These are phyloP conservation scores for Leccinum variabile DNA, from an alignment of 1,284 basidiomycete genomes.

Conservation along the genomic window DNA sequence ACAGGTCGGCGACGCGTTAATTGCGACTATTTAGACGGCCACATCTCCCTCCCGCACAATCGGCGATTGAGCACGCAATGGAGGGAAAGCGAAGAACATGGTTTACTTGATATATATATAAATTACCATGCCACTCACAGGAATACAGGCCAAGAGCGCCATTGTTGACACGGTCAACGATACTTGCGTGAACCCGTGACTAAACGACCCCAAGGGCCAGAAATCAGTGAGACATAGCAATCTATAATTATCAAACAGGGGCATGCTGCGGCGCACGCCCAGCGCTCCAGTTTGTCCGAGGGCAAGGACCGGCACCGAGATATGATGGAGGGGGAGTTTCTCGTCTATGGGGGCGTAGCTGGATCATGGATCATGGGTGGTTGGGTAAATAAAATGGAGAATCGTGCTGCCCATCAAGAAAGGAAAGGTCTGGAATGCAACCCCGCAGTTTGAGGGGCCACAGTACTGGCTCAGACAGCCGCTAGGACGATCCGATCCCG, in stretches of 20 bases:
- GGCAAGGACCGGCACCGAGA: constrained; percentile 30
- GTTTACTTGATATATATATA: constrained; percentile 21
- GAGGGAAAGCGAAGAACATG: constrained; percentile 6
- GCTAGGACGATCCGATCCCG: constrained; percentile 30
- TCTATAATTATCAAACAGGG: constrained; percentile 7
- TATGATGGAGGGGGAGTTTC: constrained; percentile 6
- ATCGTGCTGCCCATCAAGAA: constrained; percentile 12
- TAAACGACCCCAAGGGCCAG: constrained; percentile 9
- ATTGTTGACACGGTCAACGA: constrained; percentile 14
- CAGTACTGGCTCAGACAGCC: neutral
- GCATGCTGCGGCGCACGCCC: constrained; percentile 20
- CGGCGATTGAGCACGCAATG: constrained; percentile 18
- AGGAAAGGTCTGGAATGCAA: constrained; percentile 19
- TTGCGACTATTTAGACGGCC: constrained; percentile 16
- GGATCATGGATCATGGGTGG: neutral
- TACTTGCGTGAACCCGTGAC: constrained; percentile 12
- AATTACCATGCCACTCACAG: constrained; percentile 12
- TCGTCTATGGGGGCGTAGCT: constrained; percentile 9
- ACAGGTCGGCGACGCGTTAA: constrained; percentile 32
- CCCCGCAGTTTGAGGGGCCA: constrained; percentile 35
- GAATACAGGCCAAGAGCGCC: constrained; percentile 6
- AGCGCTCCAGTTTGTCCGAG: constrained; percentile 12
- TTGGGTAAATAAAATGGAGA: constrained; percentile 24
- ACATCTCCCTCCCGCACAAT: constrained; percentile 24
- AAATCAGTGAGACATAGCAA: constrained; percentile 21